phyloP scores from a whole-genome alignment of 345 rosid genomes.

The Populus euphratica region DNA sequence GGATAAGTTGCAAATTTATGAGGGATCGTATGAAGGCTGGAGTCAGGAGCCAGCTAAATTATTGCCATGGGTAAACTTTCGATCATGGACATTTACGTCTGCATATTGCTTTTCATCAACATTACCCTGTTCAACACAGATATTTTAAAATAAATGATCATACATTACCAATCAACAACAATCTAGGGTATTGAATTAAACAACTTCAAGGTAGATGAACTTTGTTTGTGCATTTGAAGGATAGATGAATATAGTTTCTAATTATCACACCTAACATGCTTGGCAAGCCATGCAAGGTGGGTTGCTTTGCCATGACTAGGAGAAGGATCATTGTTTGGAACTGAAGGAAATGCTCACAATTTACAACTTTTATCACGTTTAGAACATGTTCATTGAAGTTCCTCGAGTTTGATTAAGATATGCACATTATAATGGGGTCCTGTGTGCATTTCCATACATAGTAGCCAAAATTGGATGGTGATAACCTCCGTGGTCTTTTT shows the following conservation, averaged over 20 bases:
- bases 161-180: not conserved
- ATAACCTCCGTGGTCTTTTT: not conserved
- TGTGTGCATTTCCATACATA: not conserved
- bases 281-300: not conserved
- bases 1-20: conserved; percentile 26
- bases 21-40: conserved; percentile 26
- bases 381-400: not conserved
- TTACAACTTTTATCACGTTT: not conserved
- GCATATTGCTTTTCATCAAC: not conserved
- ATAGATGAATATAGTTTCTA: not conserved
- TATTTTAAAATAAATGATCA: not conserved
- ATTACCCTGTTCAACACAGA: not conserved
- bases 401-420: not conserved
- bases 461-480: not conserved
- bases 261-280: too few species aligned
- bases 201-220: not conserved
- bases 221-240: not conserved
- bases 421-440: not conserved
- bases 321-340: not conserved
- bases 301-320: not conserved
- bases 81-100: not conserved
- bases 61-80: conserved; percentile 24
- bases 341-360: not conserved
- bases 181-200: not conserved
- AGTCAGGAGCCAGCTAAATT: conserved; percentile 26